Evolutionary conservation across 1,284 basidiomycete genomes (phyloP), one percentile per base, ranked within the genome.

Genomic region (Cutaneotrichosporon cutaneum): DNA sequence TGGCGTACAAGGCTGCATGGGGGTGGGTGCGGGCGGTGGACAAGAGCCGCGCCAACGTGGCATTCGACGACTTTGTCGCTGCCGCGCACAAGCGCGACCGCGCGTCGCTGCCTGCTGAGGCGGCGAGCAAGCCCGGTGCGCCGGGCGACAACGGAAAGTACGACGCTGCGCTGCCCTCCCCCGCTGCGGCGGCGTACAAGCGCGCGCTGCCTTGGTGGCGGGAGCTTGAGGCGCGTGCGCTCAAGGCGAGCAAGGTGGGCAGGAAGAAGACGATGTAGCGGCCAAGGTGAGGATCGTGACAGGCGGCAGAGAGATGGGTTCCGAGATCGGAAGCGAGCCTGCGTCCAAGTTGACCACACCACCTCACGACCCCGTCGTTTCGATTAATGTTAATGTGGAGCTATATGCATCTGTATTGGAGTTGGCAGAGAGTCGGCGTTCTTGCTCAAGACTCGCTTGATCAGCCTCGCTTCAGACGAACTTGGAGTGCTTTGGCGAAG

Each of bases 1-100:
- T 75, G 18, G 78, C 74, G 2, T 78, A 76, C 64, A 77, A 77
- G 56, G 77, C 78, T 1, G 61, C 72, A 45, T 79, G 78, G 78
- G 75, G 74, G 4, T 78, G 68, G 64, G 76, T 73, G 60, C 58
- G 76, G 7, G 60, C 21, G 3, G 54, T 36, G n/a, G 62, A 56
- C 32, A 42, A n/a, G 30, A 50, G 21, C 52, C 24, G 44, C 8
- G 50, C 27, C 0, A 56, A 45, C 18, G 50, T 61, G 8, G 22
- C 56, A 16, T 63, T 64, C n/a, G 62, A 67, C 65, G 65, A 61
- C 32, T 59, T 59, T 26, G 53, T 63, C 14, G 44, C 48, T 4
- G 54, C 54, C 8, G 63, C 70, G 22, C 58, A 63, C 24, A 58
- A 59, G 62, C 54, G 70, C 4, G 57, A 58, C 3, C 72, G 72